A percentile compares a stretch with the other conserved stretches of the same genome.
These are phyloP conservation scores for Margaritispora aquatica DNA, from an alignment of 495 filamentous ascomycete species.

Conservation along the genomic window DNA sequence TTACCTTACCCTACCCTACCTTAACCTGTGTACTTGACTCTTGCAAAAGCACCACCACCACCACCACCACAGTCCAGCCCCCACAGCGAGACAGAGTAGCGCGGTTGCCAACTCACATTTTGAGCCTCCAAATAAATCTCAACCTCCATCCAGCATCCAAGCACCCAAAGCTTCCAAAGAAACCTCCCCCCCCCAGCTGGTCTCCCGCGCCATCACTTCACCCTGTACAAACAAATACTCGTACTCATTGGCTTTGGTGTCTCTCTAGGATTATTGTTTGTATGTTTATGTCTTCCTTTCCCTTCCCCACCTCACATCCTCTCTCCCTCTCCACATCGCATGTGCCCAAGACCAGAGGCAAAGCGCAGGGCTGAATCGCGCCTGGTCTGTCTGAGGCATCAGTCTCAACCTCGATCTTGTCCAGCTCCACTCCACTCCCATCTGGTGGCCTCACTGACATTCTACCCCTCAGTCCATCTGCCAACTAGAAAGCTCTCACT, in stretches of 20 bases:
- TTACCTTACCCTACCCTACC: no score
- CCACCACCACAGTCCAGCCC: constrained; percentile 1
- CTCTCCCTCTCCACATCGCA: constrained; percentile 2
- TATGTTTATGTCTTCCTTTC: no score
- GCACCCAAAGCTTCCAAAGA: not conserved
- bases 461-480: constrained; percentile 3
- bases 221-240: constrained; percentile 11
- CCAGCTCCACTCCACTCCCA: not conserved
- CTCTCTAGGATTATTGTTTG: no score
- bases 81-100: constrained; percentile 2
- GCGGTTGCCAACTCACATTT: constrained; percentile 12
- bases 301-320: not conserved
- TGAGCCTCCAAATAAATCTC: constrained; percentile 14
- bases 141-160: not conserved
- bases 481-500: constrained; percentile 3
- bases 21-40: not conserved
- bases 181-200: not conserved
- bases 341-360: not conserved
- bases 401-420: not conserved
- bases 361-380: constrained; percentile 14
- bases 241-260: constrained; percentile 10
- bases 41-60: not conserved
- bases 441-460: constrained; percentile 10
- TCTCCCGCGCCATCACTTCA: constrained; percentile 1
- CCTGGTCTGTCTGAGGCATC: constrained; percentile 15